Evolutionary conservation across 192 early-diverging fungal species (phyloP).

Genomic region (Backusella tuberculispora): DNA sequence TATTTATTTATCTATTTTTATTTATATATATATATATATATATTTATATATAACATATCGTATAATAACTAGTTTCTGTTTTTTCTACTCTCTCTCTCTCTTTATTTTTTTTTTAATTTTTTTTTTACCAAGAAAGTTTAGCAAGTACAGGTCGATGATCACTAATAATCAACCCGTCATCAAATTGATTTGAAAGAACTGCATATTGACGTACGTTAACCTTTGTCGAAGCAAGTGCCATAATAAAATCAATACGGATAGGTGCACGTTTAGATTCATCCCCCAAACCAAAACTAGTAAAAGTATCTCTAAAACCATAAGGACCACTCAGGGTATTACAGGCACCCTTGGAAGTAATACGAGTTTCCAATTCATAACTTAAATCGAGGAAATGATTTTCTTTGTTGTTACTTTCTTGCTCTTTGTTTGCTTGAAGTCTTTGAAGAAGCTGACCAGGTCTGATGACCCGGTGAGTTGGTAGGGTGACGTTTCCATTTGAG

Average conservation of each 20-base stretch:
- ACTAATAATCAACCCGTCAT: constrained; percentile 43
- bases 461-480: constrained; percentile 34
- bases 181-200: constrained; percentile 36
- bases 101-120: not conserved
- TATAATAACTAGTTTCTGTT: not conserved
- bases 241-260: constrained; percentile 41
- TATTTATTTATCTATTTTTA: not conserved
- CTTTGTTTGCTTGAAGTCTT: not conserved
- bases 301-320: constrained; percentile 41
- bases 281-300: constrained; percentile 39
- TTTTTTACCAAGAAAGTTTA: constrained; percentile 27
- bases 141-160: constrained; percentile 47
- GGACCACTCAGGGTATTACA: constrained; percentile 27
- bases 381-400: constrained; percentile 29
- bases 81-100: not conserved
- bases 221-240: constrained; percentile 7
- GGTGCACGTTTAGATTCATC: constrained; percentile 20
- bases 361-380: constrained; percentile 37
- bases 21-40: not conserved
- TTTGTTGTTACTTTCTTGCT: not conserved
- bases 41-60: not conserved
- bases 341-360: constrained; percentile 6
- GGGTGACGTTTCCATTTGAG: constrained; percentile 5
- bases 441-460: not conserved
- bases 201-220: constrained; percentile 30